Evolutionary conservation across 164 flowering plant genomes (phyloP), one percentile per base, ranked within the genome.

Genomic region (Santalum album): DNA sequence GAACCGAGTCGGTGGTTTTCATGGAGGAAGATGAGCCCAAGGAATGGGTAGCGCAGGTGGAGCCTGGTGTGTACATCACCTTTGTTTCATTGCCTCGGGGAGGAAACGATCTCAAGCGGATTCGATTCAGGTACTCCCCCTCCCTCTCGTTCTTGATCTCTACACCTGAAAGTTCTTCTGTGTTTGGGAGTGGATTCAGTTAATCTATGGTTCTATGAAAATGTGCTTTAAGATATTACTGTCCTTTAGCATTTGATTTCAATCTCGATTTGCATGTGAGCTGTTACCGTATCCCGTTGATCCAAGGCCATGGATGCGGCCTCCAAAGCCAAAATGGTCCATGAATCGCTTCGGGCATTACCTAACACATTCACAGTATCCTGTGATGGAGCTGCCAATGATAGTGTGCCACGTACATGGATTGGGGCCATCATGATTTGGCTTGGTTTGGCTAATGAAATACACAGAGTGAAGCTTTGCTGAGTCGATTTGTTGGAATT

Each of bases 41-140:
- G 65, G 96, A 91, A 54, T 91, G 98, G 98, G 82, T 89, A 27
- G 98, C 98, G 10, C 98, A 91, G 58, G 96, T 91, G 52, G 98
- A 91, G 73, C 96, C 98, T 19, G 96, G 98, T 42, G 96, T 91
- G 17, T 72, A 86, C 18, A 91, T 91, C 48, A 91, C 94, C 20
- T 91, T 91, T 66, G 77, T 86, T 60, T 80, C 96, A 1, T 56
- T 91, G 65, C 83, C 82, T 18, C 75, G 76, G 50, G 94, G 89
- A 62, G 98, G 96, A 21, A 91, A 91, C 56, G 94, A 89, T 76
- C 83, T 91, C 50, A 91, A 86, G 73, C 66, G 94, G 54, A 89
- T 91, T 60, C 88, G 95, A 4, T 91, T 91, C 80, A 89, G 96
- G 98, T 91, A 75, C 55, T 51, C 22, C 21, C 21, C 25, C 16